Conservation (phyloP, 345 rosid genomes). For the Pugionium dolabratum region DNA sequence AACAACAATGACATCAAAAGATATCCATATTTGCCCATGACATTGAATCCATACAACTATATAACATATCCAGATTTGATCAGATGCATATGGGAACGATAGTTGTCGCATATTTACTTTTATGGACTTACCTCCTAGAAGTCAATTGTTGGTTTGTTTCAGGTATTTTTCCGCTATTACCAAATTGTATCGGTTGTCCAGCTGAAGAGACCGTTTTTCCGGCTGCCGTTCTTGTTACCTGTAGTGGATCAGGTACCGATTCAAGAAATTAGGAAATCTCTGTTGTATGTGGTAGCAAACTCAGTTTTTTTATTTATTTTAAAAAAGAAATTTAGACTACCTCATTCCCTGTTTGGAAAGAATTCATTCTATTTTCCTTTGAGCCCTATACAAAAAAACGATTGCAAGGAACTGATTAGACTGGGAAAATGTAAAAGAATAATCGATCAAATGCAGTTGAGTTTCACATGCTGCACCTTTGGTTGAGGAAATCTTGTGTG, state of each 20-base stretch:
- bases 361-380: too few species aligned
- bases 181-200: constrained; percentile 46
- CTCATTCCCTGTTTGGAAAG: too few species aligned
- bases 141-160: constrained; percentile 48
- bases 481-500: too few species aligned
- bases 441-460: too few species aligned
- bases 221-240: constrained; percentile 43
- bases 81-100: not conserved
- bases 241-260: constrained; percentile 4
- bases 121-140: constrained; percentile 45
- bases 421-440: too few species aligned
- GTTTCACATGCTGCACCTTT: too few species aligned
- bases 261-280: constrained; percentile 4
- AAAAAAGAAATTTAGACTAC: too few species aligned
- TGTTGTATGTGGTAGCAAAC: not conserved
- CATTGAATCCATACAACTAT: not conserved
- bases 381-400: too few species aligned
- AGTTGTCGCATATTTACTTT: not conserved
- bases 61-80: not conserved
- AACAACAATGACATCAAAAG: constrained; percentile 20
- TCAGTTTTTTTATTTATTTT: not conserved
- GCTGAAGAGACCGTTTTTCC: constrained; percentile 42
- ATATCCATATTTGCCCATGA: not conserved
- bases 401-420: too few species aligned
- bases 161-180: constrained; percentile 35